Evolutionary conservation across 2,329 filamentous ascomycete species (phyloP), one percentile per base, ranked within the genome.

Genomic region (Diplodia corticola): DNA sequence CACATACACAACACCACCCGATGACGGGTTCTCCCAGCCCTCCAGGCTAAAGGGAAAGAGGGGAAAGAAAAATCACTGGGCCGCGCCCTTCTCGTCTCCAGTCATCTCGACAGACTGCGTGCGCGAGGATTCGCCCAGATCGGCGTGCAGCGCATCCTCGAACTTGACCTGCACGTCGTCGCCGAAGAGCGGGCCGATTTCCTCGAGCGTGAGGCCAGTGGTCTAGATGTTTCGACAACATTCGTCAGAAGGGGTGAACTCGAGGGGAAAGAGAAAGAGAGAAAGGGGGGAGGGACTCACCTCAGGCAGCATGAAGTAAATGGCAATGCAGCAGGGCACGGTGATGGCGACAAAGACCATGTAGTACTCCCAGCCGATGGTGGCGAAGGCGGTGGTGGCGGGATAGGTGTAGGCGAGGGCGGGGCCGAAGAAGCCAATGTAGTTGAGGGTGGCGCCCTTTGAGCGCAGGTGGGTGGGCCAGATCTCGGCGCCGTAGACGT

Each of bases 401-500:
- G 67, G 64, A 26, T 60, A 60, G 5, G 57, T 63, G 26, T 71
- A 73, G 7, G 69, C 71, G 28, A 75, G 67, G 9, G 71, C 65
- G 46, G 69, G 70, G 28, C 59, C 68, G 46, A 73, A 75, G 68
- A 75, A 74, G 15, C 69, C 70, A 15, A 68, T 68, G 57, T 69
- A 71, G 64, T 57, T 68, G 66, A 65, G 57, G 40, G 64, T 68
- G 30, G 51, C 50, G 33, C 70, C 69, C 63, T 73, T 66, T 64
- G 70, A 72, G n/a, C 74, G 55, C n/a, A 67, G 65, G 65, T 76
- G 73, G 3, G 75, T 78, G 6, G 75, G 76, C 71, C 73, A 77
- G 30, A 77, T 77, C 64, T 78, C 76, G 17, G 70, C 73, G 12
- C 70, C 70, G 53, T 78, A 78, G 17, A 75, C 73, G 49, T 76